A percentile compares a stretch with the other conserved stretches of the same genome.
Conservation (phyloP, 2,329 filamentous ascomycete species). For the Fusarium vanettenii region DNA sequence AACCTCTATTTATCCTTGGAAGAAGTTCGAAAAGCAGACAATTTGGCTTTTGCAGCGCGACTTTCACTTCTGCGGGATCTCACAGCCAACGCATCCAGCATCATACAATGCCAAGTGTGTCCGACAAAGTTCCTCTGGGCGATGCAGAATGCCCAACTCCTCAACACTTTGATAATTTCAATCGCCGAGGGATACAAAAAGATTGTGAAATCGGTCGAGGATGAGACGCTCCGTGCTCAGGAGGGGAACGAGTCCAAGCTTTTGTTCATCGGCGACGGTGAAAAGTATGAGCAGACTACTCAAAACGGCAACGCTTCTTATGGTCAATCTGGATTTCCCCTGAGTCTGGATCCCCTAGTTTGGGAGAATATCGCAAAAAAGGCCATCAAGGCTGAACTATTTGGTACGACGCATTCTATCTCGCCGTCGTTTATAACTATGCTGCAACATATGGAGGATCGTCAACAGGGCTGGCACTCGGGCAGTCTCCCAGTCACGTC, state of each 20-base stretch:
- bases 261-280: slow-evolving; percentile 23
- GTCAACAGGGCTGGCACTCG: slow-evolving; percentile 40
- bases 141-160: slow-evolving; percentile 42
- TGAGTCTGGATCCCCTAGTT: slow-evolving; percentile 30
- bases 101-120: slow-evolving; percentile 38
- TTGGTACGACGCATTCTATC: slow-evolving; percentile 2
- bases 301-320: neutral
- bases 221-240: slow-evolving; percentile 31
- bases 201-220: slow-evolving; percentile 33
- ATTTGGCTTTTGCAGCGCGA: slow-evolving; percentile 29
- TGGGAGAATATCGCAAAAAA: slow-evolving; percentile 37
- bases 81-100: slow-evolving; percentile 16
- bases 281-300: neutral
- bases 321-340: neutral
- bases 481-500: slow-evolving; percentile 12
- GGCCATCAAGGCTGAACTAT: slow-evolving; percentile 35
- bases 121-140: slow-evolving; percentile 42
- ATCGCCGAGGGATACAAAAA: slow-evolving; percentile 41
- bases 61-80: slow-evolving; percentile 31
- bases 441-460: slow-evolving; percentile 41
- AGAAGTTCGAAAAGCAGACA: slow-evolving; percentile 37
- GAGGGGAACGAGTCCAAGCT: slow-evolving; percentile 28
- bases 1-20: slow-evolving; percentile 40
- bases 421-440: slow-evolving; percentile 16
- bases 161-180: slow-evolving; percentile 40